Percentiles rank a stretch among this genome's conserved stretches.
phyloP scores from a whole-genome alignment of 192 early-diverging fungal species.

The Bifiguratus adelaidae region DNA sequence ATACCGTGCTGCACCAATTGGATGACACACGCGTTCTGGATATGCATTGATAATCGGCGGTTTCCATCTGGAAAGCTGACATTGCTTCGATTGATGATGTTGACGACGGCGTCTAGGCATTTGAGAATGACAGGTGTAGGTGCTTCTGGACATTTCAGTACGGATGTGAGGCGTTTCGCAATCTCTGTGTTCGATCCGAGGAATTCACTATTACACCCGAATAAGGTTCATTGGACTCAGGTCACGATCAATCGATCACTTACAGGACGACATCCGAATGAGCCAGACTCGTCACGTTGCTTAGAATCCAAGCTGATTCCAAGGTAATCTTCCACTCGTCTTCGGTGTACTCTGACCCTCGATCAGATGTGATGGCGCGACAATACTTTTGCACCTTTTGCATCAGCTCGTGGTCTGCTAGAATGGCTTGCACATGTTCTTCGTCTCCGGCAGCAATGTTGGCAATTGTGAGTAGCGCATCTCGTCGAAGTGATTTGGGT shows the following conservation, averaged over 20 bases:
- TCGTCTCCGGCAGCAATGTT: constrained; percentile 14
- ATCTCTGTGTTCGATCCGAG: constrained; percentile 7
- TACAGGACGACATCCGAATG: constrained; percentile 12
- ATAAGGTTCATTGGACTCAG: not conserved
- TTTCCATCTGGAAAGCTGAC: too few species aligned
- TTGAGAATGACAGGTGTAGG: constrained; percentile 2
- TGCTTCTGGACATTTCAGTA: constrained; percentile 6
- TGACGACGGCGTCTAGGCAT: constrained; percentile 13
- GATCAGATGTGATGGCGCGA: not conserved
- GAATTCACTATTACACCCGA: constrained; percentile 1
- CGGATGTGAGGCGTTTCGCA: not conserved
- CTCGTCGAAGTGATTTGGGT: constrained; percentile 3
- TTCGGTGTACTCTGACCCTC: not conserved
- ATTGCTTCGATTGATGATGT: too few species aligned
- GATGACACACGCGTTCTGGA: too few species aligned
- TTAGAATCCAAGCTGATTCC: constrained; percentile 15
- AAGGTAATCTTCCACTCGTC: constrained; percentile 21
- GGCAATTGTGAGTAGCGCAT: constrained; percentile 15
- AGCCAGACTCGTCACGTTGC: constrained; percentile 14
- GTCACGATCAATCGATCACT: not conserved
- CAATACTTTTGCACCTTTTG: constrained; percentile 3
- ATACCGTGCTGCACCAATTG: too few species aligned
- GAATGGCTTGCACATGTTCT: constrained; percentile 5
- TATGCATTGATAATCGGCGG: too few species aligned
- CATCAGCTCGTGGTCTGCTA: constrained; percentile 5